Evolutionary conservation across 108 stramenopile species (phyloP).

Genomic region (Schizochytrium sp.): DNA sequence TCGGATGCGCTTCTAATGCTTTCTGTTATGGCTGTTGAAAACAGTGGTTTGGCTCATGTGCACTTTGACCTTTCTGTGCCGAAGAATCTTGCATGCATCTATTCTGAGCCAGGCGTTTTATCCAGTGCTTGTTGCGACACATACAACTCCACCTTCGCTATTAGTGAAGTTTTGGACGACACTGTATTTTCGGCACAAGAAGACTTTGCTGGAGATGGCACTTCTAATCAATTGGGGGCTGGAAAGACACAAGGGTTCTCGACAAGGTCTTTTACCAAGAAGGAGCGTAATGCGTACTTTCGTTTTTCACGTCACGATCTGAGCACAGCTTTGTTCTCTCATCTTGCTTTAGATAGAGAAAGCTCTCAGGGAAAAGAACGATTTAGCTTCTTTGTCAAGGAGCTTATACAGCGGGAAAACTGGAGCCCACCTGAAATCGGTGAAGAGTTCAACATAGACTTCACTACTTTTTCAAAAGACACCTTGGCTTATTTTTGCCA

Average conservation of each 20-base stretch:
- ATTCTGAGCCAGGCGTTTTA: background rate
- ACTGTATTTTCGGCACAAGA: background rate
- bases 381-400: background rate
- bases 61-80: too few species aligned
- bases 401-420: background rate
- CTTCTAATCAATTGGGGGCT: background rate
- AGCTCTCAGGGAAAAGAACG: background rate
- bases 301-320: conserved; percentile 50
- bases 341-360: conserved; percentile 6
- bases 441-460: background rate
- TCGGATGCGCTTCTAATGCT: background rate
- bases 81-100: too few species aligned
- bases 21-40: conserved; percentile 4
- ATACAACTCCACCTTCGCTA: background rate
- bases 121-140: background rate
- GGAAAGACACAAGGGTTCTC: too few species aligned
- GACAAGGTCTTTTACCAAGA: background rate
- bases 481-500: background rate
- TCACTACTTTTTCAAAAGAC: conserved; percentile 12
- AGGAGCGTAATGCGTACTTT: background rate
- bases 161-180: background rate
- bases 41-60: background rate
- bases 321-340: conserved; percentile 22
- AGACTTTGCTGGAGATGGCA: background rate
- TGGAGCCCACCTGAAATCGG: background rate